Base-by-base conservation (phyloP, 805 yeast genomes). In the Wickerhamomyces hampshirensis region DNA sequence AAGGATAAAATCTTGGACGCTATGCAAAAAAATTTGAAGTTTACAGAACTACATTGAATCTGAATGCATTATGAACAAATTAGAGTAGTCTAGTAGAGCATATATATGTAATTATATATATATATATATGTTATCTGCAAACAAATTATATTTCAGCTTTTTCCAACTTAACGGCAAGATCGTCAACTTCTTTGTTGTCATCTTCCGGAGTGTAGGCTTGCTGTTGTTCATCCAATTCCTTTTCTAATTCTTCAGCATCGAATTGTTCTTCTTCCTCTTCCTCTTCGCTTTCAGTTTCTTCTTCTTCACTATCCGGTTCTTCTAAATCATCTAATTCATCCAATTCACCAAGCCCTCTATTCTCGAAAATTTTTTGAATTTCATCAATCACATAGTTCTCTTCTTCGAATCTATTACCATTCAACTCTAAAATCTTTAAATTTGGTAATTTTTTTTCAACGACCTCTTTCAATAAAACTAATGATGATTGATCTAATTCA, bases 241-340 rank as follows among this genome's bases (percentile, higher is more conserved):
- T 31, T 18, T 42, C 45, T 23, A 46, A 43, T 24, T 44, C 46
- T 18, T 47, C 53, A 16, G 44, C 35, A 30, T 42, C 37, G 36
- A 80, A 82, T 13, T 56, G 62, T 17, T 58, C 62, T 6, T 53
- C 67, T 19, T 54, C 62, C 30, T 60, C 62, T 11, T 55, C 65
- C 24, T 60, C 65, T 18, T 59, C 62, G 6, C 58, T 63, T 18
- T 57, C 68, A 15, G 62, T 68, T 19, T 66, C 73, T 33, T 76
- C 86, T 31, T 73, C 81, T 31, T 75, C 85, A 33, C 71, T 69
- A 33, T 70, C 81, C 18, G 68, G 68, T 59, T 87, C 96, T 66
- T 91, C 98, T 64, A 93, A 74, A 50, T 93, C 98, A 51, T 91
- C 98, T 33, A 93, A 70, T 56, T 93, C 98, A 52, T 91, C 96